phyloP scores from a whole-genome alignment of 352 stramenopile species.

The Thraustochytrium sp. region DNA sequence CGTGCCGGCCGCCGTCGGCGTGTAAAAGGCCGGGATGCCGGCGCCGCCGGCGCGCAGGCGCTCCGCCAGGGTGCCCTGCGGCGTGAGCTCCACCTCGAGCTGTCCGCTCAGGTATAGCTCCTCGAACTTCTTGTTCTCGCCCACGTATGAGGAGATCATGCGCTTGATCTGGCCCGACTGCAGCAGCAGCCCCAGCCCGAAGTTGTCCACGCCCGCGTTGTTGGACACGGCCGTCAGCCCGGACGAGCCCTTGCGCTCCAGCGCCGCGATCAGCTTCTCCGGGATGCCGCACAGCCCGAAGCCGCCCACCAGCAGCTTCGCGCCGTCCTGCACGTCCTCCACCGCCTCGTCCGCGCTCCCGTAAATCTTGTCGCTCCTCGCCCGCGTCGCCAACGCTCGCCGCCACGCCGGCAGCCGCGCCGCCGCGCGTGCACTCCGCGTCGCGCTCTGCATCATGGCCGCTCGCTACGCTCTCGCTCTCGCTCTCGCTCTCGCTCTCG shows the following conservation, averaged over 20 bases:
- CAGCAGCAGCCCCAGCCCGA: slow-evolving; percentile 83
- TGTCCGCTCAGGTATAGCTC: slow-evolving; percentile 59
- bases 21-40: slow-evolving; percentile 93
- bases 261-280: slow-evolving; percentile 75
- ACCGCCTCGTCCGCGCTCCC: background rate
- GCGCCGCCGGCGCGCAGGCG: slow-evolving; percentile 80
- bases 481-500: no score
- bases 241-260: slow-evolving; percentile 71
- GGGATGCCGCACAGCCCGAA: slow-evolving; percentile 85
- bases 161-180: slow-evolving; percentile 88
- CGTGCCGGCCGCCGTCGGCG: slow-evolving; percentile 83
- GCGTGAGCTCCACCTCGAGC: slow-evolving; percentile 92
- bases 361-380: slow-evolving; percentile 22
- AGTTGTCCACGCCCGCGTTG: slow-evolving; percentile 86
- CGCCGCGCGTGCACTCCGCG: no score
- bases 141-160: slow-evolving; percentile 93
- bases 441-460: no score
- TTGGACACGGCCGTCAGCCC: slow-evolving; percentile 82
- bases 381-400: no score
- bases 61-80: slow-evolving; percentile 88
- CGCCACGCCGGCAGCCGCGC: no score
- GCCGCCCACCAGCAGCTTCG: slow-evolving; percentile 64
- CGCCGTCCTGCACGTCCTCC: slow-evolving; percentile 50
- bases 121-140: slow-evolving; percentile 90
- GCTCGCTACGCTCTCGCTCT: no score